A percentile compares a stretch with the other conserved stretches of the same genome.
Conservation (phyloP, 2,329 filamentous ascomycete genomes). For the Sclerotinia minor region DNA sequence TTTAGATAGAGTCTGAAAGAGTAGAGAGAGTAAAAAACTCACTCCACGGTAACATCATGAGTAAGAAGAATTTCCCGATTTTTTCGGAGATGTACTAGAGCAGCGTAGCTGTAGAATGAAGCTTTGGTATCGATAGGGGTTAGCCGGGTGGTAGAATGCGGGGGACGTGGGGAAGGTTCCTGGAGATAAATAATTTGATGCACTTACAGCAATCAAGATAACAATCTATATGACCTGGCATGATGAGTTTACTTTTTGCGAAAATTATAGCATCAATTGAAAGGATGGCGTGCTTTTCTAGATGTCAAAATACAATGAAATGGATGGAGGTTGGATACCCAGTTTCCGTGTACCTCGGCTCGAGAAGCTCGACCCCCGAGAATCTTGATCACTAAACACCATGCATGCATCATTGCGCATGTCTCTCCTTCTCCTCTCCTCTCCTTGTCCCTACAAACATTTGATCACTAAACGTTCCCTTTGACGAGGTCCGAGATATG, state of each 20-base stretch:
- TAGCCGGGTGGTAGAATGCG: neutral
- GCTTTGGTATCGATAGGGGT: slow-evolving; percentile 47
- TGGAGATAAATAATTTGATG: neutral
- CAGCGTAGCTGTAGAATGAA: slow-evolving; percentile 62
- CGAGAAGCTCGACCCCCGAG: neutral
- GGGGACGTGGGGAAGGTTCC: slow-evolving; percentile 2
- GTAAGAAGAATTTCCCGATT: slow-evolving; percentile 56
- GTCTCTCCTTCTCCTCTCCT: too few relatives aligned
- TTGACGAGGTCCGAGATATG: neutral
- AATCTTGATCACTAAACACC: slow-evolving; percentile 23
- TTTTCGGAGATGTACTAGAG: slow-evolving; percentile 57
- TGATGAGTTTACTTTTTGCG: slow-evolving; percentile 39
- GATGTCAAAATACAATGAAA: neutral
- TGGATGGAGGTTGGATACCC: too few relatives aligned
- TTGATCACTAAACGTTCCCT: slow-evolving; percentile 21
- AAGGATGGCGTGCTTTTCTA: neutral
- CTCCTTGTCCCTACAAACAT: too few relatives aligned
- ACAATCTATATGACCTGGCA: slow-evolving; percentile 63
- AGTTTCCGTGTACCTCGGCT: slow-evolving; percentile 17
- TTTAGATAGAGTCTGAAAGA: slow-evolving; percentile 10
- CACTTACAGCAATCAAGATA: slow-evolving; percentile 66
- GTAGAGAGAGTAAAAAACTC: slow-evolving; percentile 39
- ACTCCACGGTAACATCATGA: slow-evolving; percentile 67
- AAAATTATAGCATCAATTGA: neutral
- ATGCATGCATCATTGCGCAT: too few relatives aligned